Evolutionary conservation across 2,329 filamentous ascomycete genomes (phyloP).

Genomic region (Fusarium virguliforme): DNA sequence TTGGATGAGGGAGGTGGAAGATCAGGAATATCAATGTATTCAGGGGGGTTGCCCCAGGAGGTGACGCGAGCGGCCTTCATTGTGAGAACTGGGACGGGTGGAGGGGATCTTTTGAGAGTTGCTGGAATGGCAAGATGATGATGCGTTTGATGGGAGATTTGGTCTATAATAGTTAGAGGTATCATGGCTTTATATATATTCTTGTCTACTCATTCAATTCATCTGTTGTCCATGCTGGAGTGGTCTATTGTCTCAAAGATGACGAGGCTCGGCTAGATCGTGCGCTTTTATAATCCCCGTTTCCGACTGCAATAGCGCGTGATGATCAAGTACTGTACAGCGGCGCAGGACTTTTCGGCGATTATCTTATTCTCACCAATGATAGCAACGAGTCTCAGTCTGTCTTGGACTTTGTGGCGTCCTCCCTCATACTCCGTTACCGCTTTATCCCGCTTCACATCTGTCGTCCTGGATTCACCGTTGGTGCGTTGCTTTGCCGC

Average conservation of each 20-base stretch:
- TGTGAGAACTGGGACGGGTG: neutral
- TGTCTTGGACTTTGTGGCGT: neutral
- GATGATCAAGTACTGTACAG: neutral
- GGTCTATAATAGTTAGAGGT: neutral
- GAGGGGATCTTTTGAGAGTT: neutral
- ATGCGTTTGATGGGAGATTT: neutral
- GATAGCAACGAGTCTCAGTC: neutral
- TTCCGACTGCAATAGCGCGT: neutral
- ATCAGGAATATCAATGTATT: constrained; percentile 5
- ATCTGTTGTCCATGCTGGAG: neutral
- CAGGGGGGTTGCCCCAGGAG: neutral
- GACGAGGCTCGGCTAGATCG: neutral
- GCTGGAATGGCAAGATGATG: neutral
- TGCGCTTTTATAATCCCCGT: neutral
- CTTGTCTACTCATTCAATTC: neutral
- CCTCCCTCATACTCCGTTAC: neutral
- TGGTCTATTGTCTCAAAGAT: neutral
- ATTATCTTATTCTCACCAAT: neutral
- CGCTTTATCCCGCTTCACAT: constrained; percentile 1
- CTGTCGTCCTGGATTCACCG: neutral
- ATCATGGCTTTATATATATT: neutral
- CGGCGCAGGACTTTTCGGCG: neutral
- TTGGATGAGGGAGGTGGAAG: neutral
- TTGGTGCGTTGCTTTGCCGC: neutral
- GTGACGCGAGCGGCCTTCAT: constrained; percentile 8